These are phyloP conservation scores for Pseudogymnoascus sp. DNA, from an alignment of 2,329 filamentous ascomycete species.

Conservation along the genomic window DNA sequence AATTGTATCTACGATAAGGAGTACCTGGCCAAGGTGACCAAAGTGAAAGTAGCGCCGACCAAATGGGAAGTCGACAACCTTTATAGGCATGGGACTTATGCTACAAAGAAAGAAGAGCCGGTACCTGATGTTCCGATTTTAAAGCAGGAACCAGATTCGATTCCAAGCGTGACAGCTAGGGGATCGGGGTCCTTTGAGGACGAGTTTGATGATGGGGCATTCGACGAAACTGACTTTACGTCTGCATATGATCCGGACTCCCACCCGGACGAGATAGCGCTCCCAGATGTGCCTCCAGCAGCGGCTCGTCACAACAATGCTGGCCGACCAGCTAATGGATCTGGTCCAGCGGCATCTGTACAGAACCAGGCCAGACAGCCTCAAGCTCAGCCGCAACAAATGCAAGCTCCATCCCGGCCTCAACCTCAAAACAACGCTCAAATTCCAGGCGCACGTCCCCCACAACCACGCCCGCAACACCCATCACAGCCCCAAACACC, in stretches of 20 bases:
- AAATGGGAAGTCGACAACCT: slow-evolving; percentile 74
- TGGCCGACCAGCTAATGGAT: slow-evolving; percentile 10
- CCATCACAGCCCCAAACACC: slow-evolving; percentile 25
- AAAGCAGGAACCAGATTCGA: slow-evolving; percentile 16
- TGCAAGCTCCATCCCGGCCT: slow-evolving; percentile 22
- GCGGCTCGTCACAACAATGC: slow-evolving; percentile 16
- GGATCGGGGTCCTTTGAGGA: slow-evolving; percentile 35
- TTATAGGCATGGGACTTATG: slow-evolving; percentile 68
- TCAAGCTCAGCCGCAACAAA: slow-evolving; percentile 20
- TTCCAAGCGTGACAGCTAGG: slow-evolving; percentile 29
- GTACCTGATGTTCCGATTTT: slow-evolving; percentile 24
- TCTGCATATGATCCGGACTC: slow-evolving; percentile 51
- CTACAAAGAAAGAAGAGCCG: slow-evolving; percentile 24
- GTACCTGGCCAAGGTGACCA: slow-evolving; percentile 82
- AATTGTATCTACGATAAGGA: slow-evolving; percentile 98
- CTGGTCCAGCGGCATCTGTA: slow-evolving; percentile 14
- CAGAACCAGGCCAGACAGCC: slow-evolving; percentile 25
- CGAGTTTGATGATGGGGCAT: slow-evolving; percentile 51
- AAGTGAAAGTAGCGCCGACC: slow-evolving; percentile 69
- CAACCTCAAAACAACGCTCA: slow-evolving; percentile 14
- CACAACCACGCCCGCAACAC: slow-evolving; percentile 2
- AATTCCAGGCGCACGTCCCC: background rate
- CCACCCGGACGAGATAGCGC: slow-evolving; percentile 67
- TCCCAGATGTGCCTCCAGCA: slow-evolving; percentile 33
- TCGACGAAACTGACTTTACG: slow-evolving; percentile 70